phyloP scores from a whole-genome alignment of 2,329 filamentous ascomycete species.

The Chaetomiaceae sp. region DNA sequence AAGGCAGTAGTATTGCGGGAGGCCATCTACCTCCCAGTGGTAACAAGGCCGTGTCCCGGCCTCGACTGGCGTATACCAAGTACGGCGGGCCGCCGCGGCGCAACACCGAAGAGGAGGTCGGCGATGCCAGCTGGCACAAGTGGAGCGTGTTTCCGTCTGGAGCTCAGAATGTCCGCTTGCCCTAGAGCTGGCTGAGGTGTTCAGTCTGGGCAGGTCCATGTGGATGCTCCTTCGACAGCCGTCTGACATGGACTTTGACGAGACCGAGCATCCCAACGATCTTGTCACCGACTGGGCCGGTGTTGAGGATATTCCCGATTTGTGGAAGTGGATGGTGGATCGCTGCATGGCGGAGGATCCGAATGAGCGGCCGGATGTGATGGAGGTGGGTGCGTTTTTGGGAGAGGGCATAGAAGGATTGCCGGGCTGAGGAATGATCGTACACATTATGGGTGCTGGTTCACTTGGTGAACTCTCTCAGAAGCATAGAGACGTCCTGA shows the following conservation, averaged over 20 bases:
- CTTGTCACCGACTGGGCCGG: neutral
- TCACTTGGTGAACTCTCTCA: too few relatives aligned
- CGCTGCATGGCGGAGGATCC: neutral
- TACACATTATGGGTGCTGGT: too few relatives aligned
- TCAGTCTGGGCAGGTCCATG: neutral
- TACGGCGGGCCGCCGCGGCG: neutral
- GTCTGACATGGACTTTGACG: neutral
- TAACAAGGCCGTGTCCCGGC: neutral
- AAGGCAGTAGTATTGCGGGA: neutral
- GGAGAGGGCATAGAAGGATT: neutral
- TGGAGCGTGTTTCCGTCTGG: neutral
- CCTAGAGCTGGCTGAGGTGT: neutral
- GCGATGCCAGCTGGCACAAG: neutral
- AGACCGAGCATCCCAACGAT: neutral
- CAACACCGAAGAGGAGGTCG: neutral
- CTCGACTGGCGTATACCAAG: neutral
- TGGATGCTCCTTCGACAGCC: constrained; percentile 1
- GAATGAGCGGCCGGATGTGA: neutral
- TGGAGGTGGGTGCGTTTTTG: neutral
- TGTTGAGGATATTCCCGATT: neutral
- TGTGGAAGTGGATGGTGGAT: neutral
- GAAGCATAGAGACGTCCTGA: too few relatives aligned
- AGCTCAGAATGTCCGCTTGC: neutral
- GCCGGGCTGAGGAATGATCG: neutral
- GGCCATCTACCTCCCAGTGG: neutral